Percentiles rank a stretch among this genome's conserved stretches.
phyloP scores from a whole-genome alignment of 1,284 basidiomycete genomes.

The Trichosporon faecale region DNA sequence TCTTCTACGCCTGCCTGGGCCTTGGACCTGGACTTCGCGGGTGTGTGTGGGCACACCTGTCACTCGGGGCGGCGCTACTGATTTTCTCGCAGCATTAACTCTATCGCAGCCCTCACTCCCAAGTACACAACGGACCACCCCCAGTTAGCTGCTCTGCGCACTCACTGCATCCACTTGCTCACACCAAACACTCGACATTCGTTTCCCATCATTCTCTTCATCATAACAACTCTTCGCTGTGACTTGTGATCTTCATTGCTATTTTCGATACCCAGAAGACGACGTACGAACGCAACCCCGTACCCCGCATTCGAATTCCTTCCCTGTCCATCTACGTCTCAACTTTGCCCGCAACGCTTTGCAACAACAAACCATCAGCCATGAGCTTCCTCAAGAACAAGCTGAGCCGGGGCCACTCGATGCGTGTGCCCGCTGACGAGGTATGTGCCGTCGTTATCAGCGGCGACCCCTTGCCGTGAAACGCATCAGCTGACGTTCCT shows the following conservation, averaged over 20 bases:
- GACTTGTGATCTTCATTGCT: neutral
- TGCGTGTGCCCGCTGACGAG: neutral
- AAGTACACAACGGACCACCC: neutral
- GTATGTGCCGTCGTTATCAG: neutral
- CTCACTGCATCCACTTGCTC: neutral
- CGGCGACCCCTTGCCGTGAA: neutral
- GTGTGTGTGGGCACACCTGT: neutral
- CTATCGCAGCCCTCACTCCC: neutral
- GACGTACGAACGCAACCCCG: neutral
- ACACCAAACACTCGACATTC: neutral
- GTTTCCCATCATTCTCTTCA: neutral
- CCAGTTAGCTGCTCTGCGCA: neutral
- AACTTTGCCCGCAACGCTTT: neutral
- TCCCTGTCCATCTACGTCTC: neutral
- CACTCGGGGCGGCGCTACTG: neutral
- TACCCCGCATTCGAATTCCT: neutral
- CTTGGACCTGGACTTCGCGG: neutral
- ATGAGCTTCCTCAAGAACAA: conserved; percentile 11
- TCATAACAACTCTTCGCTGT: neutral
- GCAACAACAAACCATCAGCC: neutral
- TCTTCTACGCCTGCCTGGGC: neutral
- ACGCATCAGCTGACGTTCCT: neutral
- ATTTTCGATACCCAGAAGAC: neutral
- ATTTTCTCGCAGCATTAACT: neutral
- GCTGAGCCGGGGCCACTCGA: neutral